Evolutionary conservation across 495 filamentous ascomycete species (phyloP).

Genomic region (Lophiotrema nucula): DNA sequence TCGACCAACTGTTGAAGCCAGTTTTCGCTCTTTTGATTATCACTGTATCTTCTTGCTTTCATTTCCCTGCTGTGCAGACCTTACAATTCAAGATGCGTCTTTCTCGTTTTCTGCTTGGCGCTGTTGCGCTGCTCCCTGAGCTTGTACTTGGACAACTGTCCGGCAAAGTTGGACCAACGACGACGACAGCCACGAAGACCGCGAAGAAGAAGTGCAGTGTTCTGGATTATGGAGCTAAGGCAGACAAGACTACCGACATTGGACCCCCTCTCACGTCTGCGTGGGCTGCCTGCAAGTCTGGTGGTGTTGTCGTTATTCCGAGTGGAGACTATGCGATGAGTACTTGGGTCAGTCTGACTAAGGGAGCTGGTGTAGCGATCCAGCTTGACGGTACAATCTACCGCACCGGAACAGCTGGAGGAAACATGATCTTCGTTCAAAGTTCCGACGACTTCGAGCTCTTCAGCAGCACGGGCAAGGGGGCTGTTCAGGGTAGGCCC

Average conservation of each 20-base stretch:
- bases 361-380: constrained; percentile 39
- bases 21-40: constrained; percentile 8
- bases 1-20: background rate
- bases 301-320: constrained; percentile 40
- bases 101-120: background rate
- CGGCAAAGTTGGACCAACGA: constrained; percentile 25
- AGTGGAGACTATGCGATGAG: constrained; percentile 38
- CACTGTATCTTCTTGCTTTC: constrained; percentile 6
- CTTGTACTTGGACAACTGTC: constrained; percentile 18
- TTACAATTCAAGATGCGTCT: constrained; percentile 15
- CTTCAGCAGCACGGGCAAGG: constrained; percentile 58
- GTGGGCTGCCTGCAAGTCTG: constrained; percentile 38
- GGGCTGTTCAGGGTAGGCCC: constrained; percentile 20
- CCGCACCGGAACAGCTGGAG: constrained; percentile 41
- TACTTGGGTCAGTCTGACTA: constrained; percentile 41
- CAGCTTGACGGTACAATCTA: constrained; percentile 43
- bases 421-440: constrained; percentile 69
- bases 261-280: constrained; percentile 38
- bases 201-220: constrained; percentile 33
- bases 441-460: constrained; percentile 98
- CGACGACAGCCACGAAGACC: constrained; percentile 26
- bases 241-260: constrained; percentile 35
- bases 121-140: constrained; percentile 13
- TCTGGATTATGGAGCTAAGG: constrained; percentile 31
- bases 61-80: constrained; percentile 10